A percentile compares a stretch with the other conserved stretches of the same genome.
Evolutionary conservation across 2,329 filamentous ascomycete species (phyloP).

Genomic region (Aspergillus unguis): DNA sequence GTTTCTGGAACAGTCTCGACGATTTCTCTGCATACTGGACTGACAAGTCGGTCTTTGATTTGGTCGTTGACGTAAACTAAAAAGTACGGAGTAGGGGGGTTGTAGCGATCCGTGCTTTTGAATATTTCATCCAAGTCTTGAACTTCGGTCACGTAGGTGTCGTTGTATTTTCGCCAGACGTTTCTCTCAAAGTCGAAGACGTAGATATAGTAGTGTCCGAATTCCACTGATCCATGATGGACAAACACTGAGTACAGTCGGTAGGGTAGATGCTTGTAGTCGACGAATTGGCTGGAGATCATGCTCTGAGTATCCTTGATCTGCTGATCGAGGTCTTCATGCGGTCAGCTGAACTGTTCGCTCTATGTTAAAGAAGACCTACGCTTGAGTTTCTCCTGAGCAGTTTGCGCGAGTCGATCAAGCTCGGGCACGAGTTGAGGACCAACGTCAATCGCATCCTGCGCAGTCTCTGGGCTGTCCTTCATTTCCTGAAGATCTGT

Average conservation of each 20-base stretch:
- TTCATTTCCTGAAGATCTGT: constrained; percentile 41
- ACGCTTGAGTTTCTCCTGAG: constrained; percentile 48
- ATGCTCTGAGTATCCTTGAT: constrained; percentile 49
- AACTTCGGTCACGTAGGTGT: constrained; percentile 71
- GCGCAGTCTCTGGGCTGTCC: constrained; percentile 23
- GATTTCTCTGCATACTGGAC: constrained; percentile 54
- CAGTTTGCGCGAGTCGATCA: constrained; percentile 43
- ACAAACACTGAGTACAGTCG: constrained; percentile 89
- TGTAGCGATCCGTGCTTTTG: constrained; percentile 56
- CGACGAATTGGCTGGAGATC: constrained; percentile 59
- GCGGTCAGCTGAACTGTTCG: constrained; percentile 9
- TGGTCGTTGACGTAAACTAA: constrained; percentile 76
- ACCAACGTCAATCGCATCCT: constrained; percentile 45
- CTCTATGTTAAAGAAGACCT: constrained; percentile 15
- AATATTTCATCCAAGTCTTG: constrained; percentile 66
- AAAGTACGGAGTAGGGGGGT: constrained; percentile 74
- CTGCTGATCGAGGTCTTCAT: constrained; percentile 39
- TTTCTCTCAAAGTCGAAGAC: constrained; percentile 81
- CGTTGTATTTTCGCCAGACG: constrained; percentile 93
- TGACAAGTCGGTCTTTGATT: constrained; percentile 57
- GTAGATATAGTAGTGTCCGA: constrained; percentile 96
- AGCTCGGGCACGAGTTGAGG: constrained; percentile 42
- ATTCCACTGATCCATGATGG: constrained; percentile 65
- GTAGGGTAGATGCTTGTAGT: constrained; percentile 67
- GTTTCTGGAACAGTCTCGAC: constrained; percentile 16